Percentiles rank a stretch among this genome's conserved stretches.
These are phyloP conservation scores for Cryphonectria naterciae DNA, from an alignment of 2,329 filamentous ascomycete genomes.

Conservation along the genomic window DNA sequence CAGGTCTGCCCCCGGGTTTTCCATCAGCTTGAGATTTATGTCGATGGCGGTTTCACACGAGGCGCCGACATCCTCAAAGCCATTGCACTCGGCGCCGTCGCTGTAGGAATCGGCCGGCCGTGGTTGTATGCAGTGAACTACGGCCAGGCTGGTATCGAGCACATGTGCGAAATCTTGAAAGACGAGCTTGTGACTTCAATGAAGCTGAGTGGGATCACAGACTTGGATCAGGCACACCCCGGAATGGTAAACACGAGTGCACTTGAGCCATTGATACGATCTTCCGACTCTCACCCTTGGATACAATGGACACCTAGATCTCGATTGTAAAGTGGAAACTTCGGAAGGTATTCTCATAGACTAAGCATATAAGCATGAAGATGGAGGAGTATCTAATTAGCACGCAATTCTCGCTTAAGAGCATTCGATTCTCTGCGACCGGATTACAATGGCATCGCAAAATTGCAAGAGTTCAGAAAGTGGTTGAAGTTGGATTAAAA, in stretches of 20 bases:
- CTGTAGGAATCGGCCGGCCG: conserved; percentile 51
- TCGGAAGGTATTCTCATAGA: not conserved
- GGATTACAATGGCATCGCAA: too few relatives aligned
- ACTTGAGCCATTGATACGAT: conserved; percentile 14
- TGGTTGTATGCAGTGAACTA: conserved; percentile 19
- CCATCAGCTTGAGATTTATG: conserved; percentile 53
- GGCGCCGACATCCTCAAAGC: conserved; percentile 61
- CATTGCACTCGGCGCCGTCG: conserved; percentile 57
- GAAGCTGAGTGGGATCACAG: conserved; percentile 17
- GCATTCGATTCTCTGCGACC: too few relatives aligned
- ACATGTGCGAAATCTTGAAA: conserved; percentile 20
- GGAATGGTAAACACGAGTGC: conserved; percentile 20
- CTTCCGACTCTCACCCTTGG: not conserved
- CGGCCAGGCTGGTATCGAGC: conserved; percentile 18
- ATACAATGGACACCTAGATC: not conserved
- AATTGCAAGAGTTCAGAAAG: too few relatives aligned
- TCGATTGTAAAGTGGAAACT: not conserved
- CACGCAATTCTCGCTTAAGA: not conserved
- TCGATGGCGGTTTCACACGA: conserved; percentile 58
- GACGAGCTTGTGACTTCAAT: conserved; percentile 22
- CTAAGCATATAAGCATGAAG: not conserved
- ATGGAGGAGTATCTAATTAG: not conserved
- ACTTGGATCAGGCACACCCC: conserved; percentile 19
- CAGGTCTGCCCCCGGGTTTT: conserved; percentile 52
- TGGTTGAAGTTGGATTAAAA: too few relatives aligned